Conservation (phyloP, 768 basidiomycete genomes). For the Boletus subcaerulescens region DNA sequence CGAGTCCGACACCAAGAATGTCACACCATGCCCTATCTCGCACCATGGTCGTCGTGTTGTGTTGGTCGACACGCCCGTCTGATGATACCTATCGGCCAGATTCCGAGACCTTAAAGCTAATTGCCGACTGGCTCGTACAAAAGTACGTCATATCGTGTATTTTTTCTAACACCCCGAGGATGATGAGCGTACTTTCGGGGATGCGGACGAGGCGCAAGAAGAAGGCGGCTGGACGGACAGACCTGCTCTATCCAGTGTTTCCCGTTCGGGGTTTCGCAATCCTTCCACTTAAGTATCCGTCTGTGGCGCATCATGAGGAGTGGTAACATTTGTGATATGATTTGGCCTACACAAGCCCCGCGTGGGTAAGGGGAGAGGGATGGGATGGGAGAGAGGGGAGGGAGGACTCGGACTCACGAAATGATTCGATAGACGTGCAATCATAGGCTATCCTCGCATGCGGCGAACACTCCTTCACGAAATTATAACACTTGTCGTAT, state of each 20-base stretch:
- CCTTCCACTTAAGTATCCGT: constrained; percentile 78
- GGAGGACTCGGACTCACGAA: constrained; percentile 48
- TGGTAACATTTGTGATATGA: constrained; percentile 73
- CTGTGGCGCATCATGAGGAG: constrained; percentile 85
- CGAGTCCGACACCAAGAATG: constrained; percentile 9
- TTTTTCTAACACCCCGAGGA: neutral
- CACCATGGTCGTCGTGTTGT: neutral
- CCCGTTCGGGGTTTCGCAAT: constrained; percentile 54
- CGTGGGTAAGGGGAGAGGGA: neutral
- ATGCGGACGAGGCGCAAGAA: neutral
- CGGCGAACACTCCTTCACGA: constrained; percentile 59
- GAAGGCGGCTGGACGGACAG: constrained; percentile 13
- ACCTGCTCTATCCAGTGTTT: constrained; percentile 87
- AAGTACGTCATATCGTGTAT: constrained; percentile 4
- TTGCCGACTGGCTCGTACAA: constrained; percentile 20
- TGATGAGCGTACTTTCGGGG: neutral
- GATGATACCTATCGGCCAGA: constrained; percentile 21
- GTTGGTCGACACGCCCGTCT: constrained; percentile 23
- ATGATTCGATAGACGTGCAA: constrained; percentile 57
- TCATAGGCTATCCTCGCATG: constrained; percentile 53
- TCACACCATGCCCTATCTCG: constrained; percentile 2
- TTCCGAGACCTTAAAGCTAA: constrained; percentile 2
- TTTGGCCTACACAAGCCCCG: constrained; percentile 45
- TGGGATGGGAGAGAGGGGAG: too few species aligned
- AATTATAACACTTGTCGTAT: constrained; percentile 64